Evolutionary conservation across 768 basidiomycete genomes (phyloP), one percentile per base, ranked within the genome.

Genomic region (Podaxis carcinomalis): DNA sequence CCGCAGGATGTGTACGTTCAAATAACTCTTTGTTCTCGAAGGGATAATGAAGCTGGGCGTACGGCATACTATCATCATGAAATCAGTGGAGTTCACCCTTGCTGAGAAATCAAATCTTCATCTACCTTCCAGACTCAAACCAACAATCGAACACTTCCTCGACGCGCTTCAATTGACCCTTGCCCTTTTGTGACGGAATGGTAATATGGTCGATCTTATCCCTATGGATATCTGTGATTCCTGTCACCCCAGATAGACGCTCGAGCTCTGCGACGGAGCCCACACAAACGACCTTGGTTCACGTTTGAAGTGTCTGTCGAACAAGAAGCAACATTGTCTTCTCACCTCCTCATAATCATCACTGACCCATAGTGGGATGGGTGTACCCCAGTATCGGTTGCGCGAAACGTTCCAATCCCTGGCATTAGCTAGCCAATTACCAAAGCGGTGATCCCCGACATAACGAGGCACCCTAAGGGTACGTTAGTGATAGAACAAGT

Each of bases 101-200:
- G 3, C 9, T 23, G 14, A 23, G 27, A 21, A 37, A 13, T 46
- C 51, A 44, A 11, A 40, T 35, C 11, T 32, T 52, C 32, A 55
- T 84, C 63, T 65, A 94, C 94, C 92, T 94, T 77, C 97, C 97
- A 3, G 96, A 98, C 76, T 99, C 97, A 70, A 99, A 99, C 97
- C 97, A 99, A 69, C 97, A 99, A 71, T 99, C 97, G 70, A 99
- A 98, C 39, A 99, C 94, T 73, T 98, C 97, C 62, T 97, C 93
- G n/a, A 98, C 82, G 52, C 97, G 88, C 74, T 83, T 92, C 23
- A 99, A 76, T 10, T 75, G 74, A 14, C 96, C 96, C 67, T 93
- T 95, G 56, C 95, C 96, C 71, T 84, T 75, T 70, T 88, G 78
- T 19, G 95, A 97, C 9, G 96, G 97, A 68, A 98, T 98, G 53